Percentiles rank a stretch among this genome's conserved stretches.
phyloP scores from a whole-genome alignment of 2,329 filamentous ascomycete species.

The Cladosporium sphaerospermum region DNA sequence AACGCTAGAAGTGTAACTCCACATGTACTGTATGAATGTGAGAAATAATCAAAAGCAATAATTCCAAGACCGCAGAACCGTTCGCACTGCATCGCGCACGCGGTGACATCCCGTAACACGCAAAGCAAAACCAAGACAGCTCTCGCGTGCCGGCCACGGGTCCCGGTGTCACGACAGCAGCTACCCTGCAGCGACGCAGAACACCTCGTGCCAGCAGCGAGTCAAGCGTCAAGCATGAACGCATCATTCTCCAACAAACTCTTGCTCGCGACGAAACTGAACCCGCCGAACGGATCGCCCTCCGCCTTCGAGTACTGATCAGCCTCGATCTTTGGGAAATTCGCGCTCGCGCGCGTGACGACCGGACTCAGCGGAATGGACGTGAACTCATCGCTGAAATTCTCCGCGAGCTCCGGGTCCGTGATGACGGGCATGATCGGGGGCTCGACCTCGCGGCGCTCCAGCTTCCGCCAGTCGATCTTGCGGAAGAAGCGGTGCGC shows the following conservation, averaged over 20 bases:
- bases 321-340: slow-evolving; percentile 11
- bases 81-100: no score
- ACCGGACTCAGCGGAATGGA: slow-evolving; percentile 73
- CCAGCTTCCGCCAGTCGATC: slow-evolving; percentile 89
- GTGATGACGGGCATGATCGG: slow-evolving; percentile 93
- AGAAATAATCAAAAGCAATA: no score
- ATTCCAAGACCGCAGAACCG: no score
- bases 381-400: slow-evolving; percentile 91
- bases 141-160: no score
- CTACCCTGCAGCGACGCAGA: neutral
- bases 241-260: slow-evolving; percentile 41
- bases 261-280: slow-evolving; percentile 48
- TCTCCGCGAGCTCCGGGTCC: slow-evolving; percentile 91
- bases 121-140: no score
- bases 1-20: no score
- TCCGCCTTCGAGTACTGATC: slow-evolving; percentile 22
- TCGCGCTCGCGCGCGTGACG: slow-evolving; percentile 28
- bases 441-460: slow-evolving; percentile 72
- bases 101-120: no score
- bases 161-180: no score
- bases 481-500: slow-evolving; percentile 93
- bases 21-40: no score
- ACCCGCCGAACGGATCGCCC: slow-evolving; percentile 47
- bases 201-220: neutral
- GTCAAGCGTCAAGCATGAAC: slow-evolving; percentile 27